These are phyloP conservation scores for Cyberlindnera mrakii DNA, from an alignment of 805 yeast genomes.

Conservation along the genomic window DNA sequence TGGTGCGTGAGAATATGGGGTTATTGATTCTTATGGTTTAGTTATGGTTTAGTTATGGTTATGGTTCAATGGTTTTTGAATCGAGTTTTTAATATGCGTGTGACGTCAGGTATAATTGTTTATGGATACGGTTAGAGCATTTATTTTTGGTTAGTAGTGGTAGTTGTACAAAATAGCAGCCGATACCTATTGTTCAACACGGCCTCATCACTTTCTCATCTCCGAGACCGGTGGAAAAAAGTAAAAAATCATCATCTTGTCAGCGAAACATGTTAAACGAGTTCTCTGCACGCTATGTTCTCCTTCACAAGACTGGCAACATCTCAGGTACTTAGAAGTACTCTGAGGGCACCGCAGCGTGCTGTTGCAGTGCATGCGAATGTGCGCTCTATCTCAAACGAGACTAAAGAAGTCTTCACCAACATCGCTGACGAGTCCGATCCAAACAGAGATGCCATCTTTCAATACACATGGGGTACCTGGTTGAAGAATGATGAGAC, in stretches of 20 bases:
- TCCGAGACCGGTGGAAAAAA: not conserved
- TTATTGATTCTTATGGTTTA: not conserved
- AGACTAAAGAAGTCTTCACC: slow-evolving; percentile 36
- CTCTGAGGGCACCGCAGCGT: slow-evolving; percentile 2
- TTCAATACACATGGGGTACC: slow-evolving; percentile 91
- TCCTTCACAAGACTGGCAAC: slow-evolving; percentile 9
- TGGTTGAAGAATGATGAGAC: slow-evolving; percentile 78
- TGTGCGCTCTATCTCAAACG: slow-evolving; percentile 25
- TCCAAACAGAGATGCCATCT: slow-evolving; percentile 66
- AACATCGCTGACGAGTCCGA: slow-evolving; percentile 54
- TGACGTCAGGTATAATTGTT: no score
- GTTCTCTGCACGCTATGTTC: slow-evolving; percentile 8
- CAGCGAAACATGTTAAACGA: no score
- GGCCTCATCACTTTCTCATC: no score
- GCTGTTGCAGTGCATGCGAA: not conserved
- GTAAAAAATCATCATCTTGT: not conserved
- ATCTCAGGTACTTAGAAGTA: slow-evolving; percentile 9
- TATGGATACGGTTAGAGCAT: no score
- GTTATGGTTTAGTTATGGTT: not conserved
- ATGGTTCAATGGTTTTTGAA: no score
- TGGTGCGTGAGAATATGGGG: no score
- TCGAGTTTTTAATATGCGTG: no score
- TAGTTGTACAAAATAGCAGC: no score
- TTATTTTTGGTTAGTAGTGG: no score
- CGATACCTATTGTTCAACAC: no score